phyloP scores from a whole-genome alignment of 495 filamentous ascomycete species.

The Penicillium verhagenii region DNA sequence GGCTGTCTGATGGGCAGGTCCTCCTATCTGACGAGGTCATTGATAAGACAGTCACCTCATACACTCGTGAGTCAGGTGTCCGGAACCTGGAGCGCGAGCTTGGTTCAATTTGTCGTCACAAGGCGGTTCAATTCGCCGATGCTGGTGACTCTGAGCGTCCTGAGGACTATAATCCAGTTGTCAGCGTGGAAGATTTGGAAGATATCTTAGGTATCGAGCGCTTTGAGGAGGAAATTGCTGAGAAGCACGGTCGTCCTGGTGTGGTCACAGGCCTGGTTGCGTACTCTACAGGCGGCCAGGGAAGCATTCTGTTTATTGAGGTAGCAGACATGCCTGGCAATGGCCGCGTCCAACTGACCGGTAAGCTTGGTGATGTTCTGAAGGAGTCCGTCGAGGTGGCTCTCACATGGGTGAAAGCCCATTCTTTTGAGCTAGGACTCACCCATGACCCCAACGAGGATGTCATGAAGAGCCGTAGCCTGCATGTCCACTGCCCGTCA shows the following conservation, averaged over 20 bases:
- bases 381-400: conserved; percentile 98
- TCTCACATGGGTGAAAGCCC: conserved; percentile 93
- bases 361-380: conserved; percentile 95
- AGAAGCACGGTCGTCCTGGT: conserved; percentile 81
- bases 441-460: conserved; percentile 79
- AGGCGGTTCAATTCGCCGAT: conserved; percentile 92
- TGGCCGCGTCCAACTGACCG: conserved; percentile 92
- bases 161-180: conserved; percentile 68
- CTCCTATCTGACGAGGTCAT: conserved; percentile 77
- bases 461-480: conserved; percentile 91
- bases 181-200: conserved; percentile 79
- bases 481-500: conserved; percentile 95
- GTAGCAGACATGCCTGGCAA: conserved; percentile 95
- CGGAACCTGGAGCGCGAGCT: conserved; percentile 96
- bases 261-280: conserved; percentile 97
- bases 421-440: conserved; percentile 87
- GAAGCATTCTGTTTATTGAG: conserved; percentile 97
- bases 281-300: conserved; percentile 90
- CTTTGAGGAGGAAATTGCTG: conserved; percentile 94
- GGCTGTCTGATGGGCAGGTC: conserved; percentile 71
- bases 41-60: conserved; percentile 90
- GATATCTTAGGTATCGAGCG: conserved; percentile 89
- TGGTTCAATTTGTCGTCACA: conserved; percentile 88
- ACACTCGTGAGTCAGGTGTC: conserved; percentile 97
- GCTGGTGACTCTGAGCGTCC: conserved; percentile 73